Conservation (phyloP, 1,284 basidiomycete species). For the Coniferiporia sulphurascens region DNA sequence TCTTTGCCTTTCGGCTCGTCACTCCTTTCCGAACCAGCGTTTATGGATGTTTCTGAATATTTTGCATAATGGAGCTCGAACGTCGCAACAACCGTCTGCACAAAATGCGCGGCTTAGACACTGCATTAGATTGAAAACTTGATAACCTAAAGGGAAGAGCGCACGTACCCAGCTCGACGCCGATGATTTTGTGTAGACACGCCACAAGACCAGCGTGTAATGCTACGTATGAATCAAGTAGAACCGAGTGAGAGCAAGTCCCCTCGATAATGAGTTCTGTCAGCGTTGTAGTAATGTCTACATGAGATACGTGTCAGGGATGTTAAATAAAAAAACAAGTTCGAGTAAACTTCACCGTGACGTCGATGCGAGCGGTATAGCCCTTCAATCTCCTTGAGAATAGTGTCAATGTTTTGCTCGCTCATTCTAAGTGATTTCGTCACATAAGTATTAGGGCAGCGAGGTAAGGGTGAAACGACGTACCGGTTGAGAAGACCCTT, state of each 20-base stretch:
- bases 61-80: conserved; percentile 58
- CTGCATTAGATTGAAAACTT: conserved; percentile 20
- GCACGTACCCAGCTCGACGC: conserved; percentile 81
- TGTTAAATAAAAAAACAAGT: conserved; percentile 6
- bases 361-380: conserved; percentile 77
- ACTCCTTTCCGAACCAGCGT: conserved; percentile 20
- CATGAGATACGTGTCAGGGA: background rate
- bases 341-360: conserved; percentile 52
- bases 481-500: conserved; percentile 90
- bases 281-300: conserved; percentile 81
- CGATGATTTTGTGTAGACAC: conserved; percentile 79
- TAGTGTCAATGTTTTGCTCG: conserved; percentile 84
- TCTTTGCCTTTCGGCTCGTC: conserved; percentile 68
- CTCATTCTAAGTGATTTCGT: conserved; percentile 55
- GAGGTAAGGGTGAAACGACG: conserved; percentile 19
- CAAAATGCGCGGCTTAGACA: conserved; percentile 65
- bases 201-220: conserved; percentile 88
- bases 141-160: background rate
- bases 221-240: conserved; percentile 89
- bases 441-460: conserved; percentile 4
- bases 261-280: conserved; percentile 79
- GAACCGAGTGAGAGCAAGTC: conserved; percentile 77
- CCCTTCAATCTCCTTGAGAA: conserved; percentile 74
- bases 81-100: conserved; percentile 60
- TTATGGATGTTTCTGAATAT: conserved; percentile 18